Evolutionary conservation across 1,139 yeast genomes (phyloP).

Genomic region (Zygosaccharomyces pseudobailii): DNA sequence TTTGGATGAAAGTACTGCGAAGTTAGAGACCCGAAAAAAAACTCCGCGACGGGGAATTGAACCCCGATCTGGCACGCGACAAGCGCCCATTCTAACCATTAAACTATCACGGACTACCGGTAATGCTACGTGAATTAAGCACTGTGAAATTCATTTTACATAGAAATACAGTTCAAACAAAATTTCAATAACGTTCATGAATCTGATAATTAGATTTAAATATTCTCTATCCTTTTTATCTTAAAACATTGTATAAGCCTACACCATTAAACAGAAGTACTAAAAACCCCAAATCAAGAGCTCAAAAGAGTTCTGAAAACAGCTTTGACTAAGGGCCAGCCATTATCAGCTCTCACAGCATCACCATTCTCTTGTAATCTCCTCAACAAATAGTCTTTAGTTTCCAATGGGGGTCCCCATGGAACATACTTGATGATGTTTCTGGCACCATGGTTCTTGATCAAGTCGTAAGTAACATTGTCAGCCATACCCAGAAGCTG

Average conservation of each 20-base stretch:
- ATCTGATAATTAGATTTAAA: not conserved
- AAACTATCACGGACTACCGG: slow-evolving; percentile 36
- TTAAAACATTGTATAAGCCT: not conserved
- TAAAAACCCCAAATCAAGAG: not conserved
- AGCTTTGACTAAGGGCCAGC: slow-evolving; percentile 67
- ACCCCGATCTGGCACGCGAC: slow-evolving; percentile 40
- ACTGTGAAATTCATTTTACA: no score
- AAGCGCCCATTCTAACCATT: slow-evolving; percentile 38
- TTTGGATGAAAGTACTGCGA: not conserved
- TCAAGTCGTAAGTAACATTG: slow-evolving; percentile 71
- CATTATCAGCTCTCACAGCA: slow-evolving; percentile 86
- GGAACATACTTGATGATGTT: slow-evolving; percentile 92
- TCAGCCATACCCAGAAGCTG: slow-evolving; percentile 97
- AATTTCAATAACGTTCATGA: no score
- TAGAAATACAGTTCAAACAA: no score
- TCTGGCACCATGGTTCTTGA: slow-evolving; percentile 56
- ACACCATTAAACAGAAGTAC: not conserved
- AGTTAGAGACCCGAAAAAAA: no score
- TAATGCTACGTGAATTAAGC: no score
- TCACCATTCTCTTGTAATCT: slow-evolving; percentile 96
- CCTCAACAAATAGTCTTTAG: slow-evolving; percentile 84
- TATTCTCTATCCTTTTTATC: not conserved
- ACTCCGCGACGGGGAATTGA: slow-evolving; percentile 39
- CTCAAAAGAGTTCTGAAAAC: slow-evolving; percentile 41
- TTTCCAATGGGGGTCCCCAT: slow-evolving; percentile 96